Evolutionary conservation across 345 rosid genomes (phyloP).

Genomic region (Melaleuca alternifolia): DNA sequence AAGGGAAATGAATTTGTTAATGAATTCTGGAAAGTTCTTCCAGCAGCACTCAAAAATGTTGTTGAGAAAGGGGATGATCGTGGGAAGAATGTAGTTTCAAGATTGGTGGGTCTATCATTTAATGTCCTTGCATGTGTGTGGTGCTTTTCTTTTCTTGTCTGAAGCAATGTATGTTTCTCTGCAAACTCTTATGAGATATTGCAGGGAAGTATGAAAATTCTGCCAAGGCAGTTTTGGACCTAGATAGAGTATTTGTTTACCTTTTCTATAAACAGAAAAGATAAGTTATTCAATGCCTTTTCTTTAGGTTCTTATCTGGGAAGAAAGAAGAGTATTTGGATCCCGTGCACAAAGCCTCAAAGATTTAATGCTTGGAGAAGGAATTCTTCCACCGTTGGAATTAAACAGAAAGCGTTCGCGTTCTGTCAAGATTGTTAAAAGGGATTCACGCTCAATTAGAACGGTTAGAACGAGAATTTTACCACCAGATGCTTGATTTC

Average conservation of each 20-base stretch:
- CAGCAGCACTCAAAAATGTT: conserved; percentile 70
- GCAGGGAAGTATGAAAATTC: not conserved
- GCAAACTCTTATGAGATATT: fast-evolving
- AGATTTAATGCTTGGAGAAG: conserved; percentile 80
- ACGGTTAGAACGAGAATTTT: conserved; percentile 28
- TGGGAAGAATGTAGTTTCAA: conserved; percentile 67
- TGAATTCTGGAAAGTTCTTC: conserved; percentile 96
- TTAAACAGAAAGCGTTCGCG: conserved; percentile 72
- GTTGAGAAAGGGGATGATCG: conserved; percentile 62
- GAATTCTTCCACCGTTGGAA: conserved; percentile 57
- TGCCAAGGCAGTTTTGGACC: fast-evolving
- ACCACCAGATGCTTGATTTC: not conserved
- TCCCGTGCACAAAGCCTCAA: conserved; percentile 54
- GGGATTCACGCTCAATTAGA: conserved; percentile 79
- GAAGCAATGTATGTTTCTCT: not conserved
- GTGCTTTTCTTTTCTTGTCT: not conserved
- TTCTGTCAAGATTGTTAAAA: conserved; percentile 61
- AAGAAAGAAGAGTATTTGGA: conserved; percentile 92
- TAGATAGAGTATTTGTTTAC: not conserved
- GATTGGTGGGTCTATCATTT: conserved; percentile 32
- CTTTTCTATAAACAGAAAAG: fast-evolving
- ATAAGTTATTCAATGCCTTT: fast-evolving
- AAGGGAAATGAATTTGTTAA: conserved; percentile 84
- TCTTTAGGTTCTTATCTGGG: conserved; percentile 79
- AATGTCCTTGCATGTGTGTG: not conserved